phyloP scores from a whole-genome alignment of 306 rosid genomes.

The Purshia tridentata region DNA sequence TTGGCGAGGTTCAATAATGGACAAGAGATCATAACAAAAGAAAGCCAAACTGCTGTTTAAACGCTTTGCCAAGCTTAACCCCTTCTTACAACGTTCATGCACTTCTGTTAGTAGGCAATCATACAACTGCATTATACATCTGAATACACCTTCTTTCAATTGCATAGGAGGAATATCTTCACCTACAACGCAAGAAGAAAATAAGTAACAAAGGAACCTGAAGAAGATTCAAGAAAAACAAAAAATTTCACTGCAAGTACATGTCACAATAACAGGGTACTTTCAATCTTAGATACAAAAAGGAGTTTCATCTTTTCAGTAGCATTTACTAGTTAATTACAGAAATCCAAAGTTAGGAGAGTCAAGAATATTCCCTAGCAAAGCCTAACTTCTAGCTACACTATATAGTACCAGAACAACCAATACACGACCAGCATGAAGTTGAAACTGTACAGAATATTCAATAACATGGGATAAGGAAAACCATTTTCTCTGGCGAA shows the following conservation, averaged over 20 bases:
- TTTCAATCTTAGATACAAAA: background rate
- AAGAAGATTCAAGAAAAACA: background rate
- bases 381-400: background rate
- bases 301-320: background rate
- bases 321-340: background rate
- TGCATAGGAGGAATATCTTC: constrained; percentile 99
- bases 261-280: background rate
- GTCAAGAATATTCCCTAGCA: background rate
- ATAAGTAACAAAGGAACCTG: constrained; percentile 16
- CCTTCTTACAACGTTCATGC: constrained; percentile 99
- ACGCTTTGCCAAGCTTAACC: constrained; percentile 89
- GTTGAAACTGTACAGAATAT: background rate
- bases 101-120: constrained; percentile 98
- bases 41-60: constrained; percentile 97
- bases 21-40: constrained; percentile 94
- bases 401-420: background rate
- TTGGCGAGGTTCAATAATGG: constrained; percentile 96
- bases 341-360: background rate
- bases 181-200: constrained; percentile 49
- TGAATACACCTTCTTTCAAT: constrained; percentile 92
- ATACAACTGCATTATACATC: constrained; percentile 97
- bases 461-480: background rate
- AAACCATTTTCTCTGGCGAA: background rate
- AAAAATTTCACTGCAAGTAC: background rate
- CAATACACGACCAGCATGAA: background rate